Percentiles rank a stretch among this genome's conserved stretches.
Conservation (phyloP, 495 filamentous ascomycete genomes). For the Aspergillus homomorphus region DNA sequence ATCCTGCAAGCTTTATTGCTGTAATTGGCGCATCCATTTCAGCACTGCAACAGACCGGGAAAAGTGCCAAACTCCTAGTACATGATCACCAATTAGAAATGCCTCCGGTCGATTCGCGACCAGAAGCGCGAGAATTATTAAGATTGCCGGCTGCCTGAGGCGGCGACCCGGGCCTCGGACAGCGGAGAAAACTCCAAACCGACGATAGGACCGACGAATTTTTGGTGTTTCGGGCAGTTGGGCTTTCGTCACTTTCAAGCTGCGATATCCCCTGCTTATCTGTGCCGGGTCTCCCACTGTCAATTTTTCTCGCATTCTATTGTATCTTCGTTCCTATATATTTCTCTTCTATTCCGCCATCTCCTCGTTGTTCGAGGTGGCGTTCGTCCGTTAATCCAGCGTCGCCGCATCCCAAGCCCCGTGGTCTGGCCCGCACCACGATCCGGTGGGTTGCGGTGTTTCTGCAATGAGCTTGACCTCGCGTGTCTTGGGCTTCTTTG, state of each 20-base stretch:
- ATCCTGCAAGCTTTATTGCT: neutral
- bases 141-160: conserved; percentile 28
- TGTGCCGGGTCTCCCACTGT: conserved; percentile 16
- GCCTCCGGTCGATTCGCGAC: neutral
- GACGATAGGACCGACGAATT: conserved; percentile 29
- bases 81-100: neutral
- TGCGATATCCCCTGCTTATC: conserved; percentile 17
- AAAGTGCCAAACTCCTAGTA: neutral
- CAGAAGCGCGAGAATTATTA: neutral
- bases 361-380: conserved; percentile 12
- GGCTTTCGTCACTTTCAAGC: neutral
- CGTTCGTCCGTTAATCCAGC: conserved; percentile 13
- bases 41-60: too few species aligned
- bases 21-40: neutral
- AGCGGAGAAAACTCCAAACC: conserved; percentile 39
- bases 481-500: conserved; percentile 44
- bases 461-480: conserved; percentile 49
- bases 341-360: conserved; percentile 11
- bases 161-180: conserved; percentile 19
- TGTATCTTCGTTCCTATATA: conserved; percentile 13
- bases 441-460: conserved; percentile 33
- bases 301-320: conserved; percentile 20
- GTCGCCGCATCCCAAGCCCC: conserved; percentile 27
- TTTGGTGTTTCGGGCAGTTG: conserved; percentile 24
- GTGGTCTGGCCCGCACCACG: conserved; percentile 35